Base-by-base conservation (phyloP, 1,284 basidiomycete genomes). In the Coriolopsis trogii region DNA sequence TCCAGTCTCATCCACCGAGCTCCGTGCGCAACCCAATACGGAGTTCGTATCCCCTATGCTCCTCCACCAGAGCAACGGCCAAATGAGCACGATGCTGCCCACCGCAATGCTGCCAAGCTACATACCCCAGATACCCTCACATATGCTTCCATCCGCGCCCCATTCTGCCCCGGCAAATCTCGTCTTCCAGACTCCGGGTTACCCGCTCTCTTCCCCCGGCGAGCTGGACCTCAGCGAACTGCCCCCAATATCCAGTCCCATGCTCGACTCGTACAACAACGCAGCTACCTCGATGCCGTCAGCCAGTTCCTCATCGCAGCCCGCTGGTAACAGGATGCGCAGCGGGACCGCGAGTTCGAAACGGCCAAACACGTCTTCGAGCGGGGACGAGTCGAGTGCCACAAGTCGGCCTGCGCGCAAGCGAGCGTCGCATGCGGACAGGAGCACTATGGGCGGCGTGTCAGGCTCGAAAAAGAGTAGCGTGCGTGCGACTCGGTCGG, bases 241-340 rank as follows among this genome's bases (percentile, higher is more conserved):
- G 41, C 87, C 85, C 2, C 88, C 88, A 0, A 70, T 91, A 24
- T 86, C 86, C 0, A 89, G 87, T 59, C 88, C 88, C 1, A 89
- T 86, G 85, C 73, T 91, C 1, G 84, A 82, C 3, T 78, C 86
- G 16, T 70, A 57, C 68, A 70, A 59, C 69, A 72, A 41, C 67
- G 67, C 56, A 62, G 68, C 40, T 21, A 29, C 44, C 28, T 42
- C 50, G 20, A 26, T 47, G 3, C 45, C 44, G 42, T 25, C 41
- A 37, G 31, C 38, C 41, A 37, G 26, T 20, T 9, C 25, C 3
- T 38, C 53, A 25, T 39, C 51, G 34, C 48, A 46, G 38, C 23
- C 39, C 31, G 36, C 45, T 37, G 40, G 38, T 26, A n/a, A n/a
- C n/a, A n/a, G n/a, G n/a, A 26, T 44, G n/a, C 53, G 51, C 46